Evolutionary conservation across 192 early-diverging fungal species (phyloP).

Genomic region (Coemansia sp.): DNA sequence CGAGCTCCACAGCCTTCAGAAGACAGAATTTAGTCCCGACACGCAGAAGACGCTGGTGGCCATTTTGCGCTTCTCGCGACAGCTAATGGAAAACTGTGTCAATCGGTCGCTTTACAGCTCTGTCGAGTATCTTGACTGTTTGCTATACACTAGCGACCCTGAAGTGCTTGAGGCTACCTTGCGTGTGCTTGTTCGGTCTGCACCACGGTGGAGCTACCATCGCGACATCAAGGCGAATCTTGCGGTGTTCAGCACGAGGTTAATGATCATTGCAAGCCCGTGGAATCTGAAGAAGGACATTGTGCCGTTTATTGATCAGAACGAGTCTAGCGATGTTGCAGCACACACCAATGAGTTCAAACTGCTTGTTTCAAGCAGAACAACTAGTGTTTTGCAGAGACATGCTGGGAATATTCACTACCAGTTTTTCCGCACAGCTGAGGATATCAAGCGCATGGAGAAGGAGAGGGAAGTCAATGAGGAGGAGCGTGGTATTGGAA

Average conservation of each 20-base stretch:
- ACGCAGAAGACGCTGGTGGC: conserved; percentile 63
- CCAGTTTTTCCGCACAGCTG: conserved; percentile 52
- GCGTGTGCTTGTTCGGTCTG: conserved; percentile 81
- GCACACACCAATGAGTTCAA: conserved; percentile 51
- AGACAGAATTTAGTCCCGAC: conserved; percentile 57
- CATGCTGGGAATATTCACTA: conserved; percentile 35
- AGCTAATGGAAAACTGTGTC: conserved; percentile 92
- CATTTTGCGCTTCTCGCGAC: conserved; percentile 73
- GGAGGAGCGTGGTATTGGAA: conserved; percentile 8
- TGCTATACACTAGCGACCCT: conserved; percentile 79
- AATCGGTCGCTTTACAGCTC: conserved; percentile 94
- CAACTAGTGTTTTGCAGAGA: conserved; percentile 17
- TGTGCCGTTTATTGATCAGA: conserved; percentile 9
- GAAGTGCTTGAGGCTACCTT: conserved; percentile 79
- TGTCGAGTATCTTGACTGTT: conserved; percentile 72
- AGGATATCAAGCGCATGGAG: conserved; percentile 45
- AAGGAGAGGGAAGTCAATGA: conserved; percentile 7
- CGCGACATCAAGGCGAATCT: conserved; percentile 57
- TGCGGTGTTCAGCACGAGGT: conserved; percentile 34
- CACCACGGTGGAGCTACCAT: conserved; percentile 88
- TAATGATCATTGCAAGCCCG: conserved; percentile 40
- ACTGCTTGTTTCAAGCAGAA: conserved; percentile 26
- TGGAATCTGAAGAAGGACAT: conserved; percentile 40
- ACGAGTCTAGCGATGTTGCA: conserved; percentile 3
- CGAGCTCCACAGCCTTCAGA: conserved; percentile 67